phyloP scores from a whole-genome alignment of 495 filamentous ascomycete genomes.

The Neurospora sp. region DNA sequence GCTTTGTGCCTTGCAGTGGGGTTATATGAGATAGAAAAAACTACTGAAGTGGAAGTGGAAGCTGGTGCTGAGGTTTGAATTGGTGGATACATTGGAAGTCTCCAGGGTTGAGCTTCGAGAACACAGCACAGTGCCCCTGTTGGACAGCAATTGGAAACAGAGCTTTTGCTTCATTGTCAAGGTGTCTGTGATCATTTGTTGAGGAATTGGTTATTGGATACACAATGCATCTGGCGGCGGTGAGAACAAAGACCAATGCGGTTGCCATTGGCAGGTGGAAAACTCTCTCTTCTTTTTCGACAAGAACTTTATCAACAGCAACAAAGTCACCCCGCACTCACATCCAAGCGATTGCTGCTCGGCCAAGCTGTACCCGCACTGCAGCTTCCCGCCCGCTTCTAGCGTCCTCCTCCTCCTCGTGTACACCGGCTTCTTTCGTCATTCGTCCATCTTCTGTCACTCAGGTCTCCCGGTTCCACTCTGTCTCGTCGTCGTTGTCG shows the following conservation, averaged over 20 bases:
- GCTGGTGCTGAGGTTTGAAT: background rate
- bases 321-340: background rate
- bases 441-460: background rate
- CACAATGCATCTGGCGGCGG: background rate
- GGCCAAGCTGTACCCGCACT: background rate
- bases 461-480: background rate
- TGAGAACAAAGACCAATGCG: background rate
- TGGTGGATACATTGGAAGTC: background rate
- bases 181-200: background rate
- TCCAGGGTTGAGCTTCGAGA: background rate
- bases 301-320: background rate
- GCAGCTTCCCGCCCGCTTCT: background rate
- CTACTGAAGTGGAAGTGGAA: background rate
- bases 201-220: background rate
- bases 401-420: slow-evolving; percentile 1
- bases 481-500: background rate
- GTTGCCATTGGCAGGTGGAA: background rate
- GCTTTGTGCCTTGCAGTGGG: background rate
- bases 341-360: background rate
- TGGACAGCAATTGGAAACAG: background rate
- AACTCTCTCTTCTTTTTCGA: background rate
- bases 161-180: background rate
- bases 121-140: background rate
- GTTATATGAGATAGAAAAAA: background rate
- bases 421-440: slow-evolving; percentile 6